Evolutionary conservation across 257 asterid genomes (phyloP), one percentile per base, ranked within the genome.

Genomic region (Petunia secreta): DNA sequence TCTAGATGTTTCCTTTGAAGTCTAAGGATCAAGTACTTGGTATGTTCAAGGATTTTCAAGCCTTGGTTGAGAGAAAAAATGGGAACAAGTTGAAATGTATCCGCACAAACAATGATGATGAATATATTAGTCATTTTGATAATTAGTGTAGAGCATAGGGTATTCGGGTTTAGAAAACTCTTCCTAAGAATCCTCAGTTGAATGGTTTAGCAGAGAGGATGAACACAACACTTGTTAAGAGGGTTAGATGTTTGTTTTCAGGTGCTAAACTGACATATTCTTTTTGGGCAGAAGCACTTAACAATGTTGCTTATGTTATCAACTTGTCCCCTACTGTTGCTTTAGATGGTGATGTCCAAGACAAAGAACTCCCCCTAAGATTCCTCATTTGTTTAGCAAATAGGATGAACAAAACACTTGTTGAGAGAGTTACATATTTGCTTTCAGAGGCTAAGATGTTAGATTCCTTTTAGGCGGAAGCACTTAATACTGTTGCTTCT

Each of bases 11-110:
- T 54, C 15, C 15, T 54, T 13, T 54, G 16, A 13, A 54, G 16
- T 54, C 15, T 16, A 74, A 74, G 55, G 63, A 48, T 74, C 78
- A 74, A 74, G 63, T 50, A 10, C 52, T 34, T 11, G 62, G 25
- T 74, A 44, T 74, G 36, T 74, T 74, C 8, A 9, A 74, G 25
- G 16, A 34, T 7, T 74, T 74, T 74, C 34, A 69, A n/a, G 44
- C 16, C 13, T 8, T 15, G 41, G 41, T 74, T 74, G 63, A 74
- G 41, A 48, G 34, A 34, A 0, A 50, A 40, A 74, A 41, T 16
- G n/a, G 7, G 36, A 74, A 50, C 2, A 25, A 48, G 5, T 36
- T 74, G 9, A 48, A 74, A 9, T 74, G 63, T 7, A 34, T 74
- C 5, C 8, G 1, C 57, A 6, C 48, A 36, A 63, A 73, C 2